Evolutionary conservation across 2,329 filamentous ascomycete genomes (phyloP), one percentile per base, ranked within the genome.

Genomic region (Gaeumannomyces tritici): DNA sequence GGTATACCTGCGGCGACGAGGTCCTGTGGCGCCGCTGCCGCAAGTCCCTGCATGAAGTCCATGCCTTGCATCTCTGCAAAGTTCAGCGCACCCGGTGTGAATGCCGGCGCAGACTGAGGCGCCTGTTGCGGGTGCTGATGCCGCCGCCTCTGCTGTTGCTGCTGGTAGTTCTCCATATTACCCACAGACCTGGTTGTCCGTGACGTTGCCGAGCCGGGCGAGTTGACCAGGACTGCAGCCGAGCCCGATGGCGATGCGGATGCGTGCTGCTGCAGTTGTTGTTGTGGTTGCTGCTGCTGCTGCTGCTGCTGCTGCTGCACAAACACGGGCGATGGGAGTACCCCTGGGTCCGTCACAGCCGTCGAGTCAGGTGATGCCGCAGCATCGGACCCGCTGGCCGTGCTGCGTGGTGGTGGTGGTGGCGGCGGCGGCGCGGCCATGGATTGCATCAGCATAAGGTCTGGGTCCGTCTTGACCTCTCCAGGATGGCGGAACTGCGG

Each of bases 31-130:
- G 31, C 66, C 67, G 9, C 62, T 64, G 59, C 66, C 67, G 9
- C 69, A n/a, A 83, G 68, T 56, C 70, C 76, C 65, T 83, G 80
- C 54, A 83, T 70, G 65, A 81, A 85, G 55, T 85, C 83, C 75
- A 85, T 79, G 21, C 76, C 74, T 67, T 82, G 80, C 47, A 81
- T 71, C 61, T 84, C 81, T 3, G 76, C 72, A 47, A 80, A 80
- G 54, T 78, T 74, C 57, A 70, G 61, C 28, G 71, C 68, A 5
- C 63, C 68, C 7, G 67, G 66, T 15, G 63, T 66, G 63, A 66
- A 67, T 5, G 61, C 60, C 11, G 62, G 29, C 2, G 57, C 26
- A 29, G 63, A 9, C 62, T 66, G 13, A 2, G 58, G 54, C 8
- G 62, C 9, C 62, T 66, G 12, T 4, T 65, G 71, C 47, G 73